These are phyloP conservation scores for Scedosporium apiospermum DNA, from an alignment of 2,329 filamentous ascomycete genomes.

Conservation along the genomic window DNA sequence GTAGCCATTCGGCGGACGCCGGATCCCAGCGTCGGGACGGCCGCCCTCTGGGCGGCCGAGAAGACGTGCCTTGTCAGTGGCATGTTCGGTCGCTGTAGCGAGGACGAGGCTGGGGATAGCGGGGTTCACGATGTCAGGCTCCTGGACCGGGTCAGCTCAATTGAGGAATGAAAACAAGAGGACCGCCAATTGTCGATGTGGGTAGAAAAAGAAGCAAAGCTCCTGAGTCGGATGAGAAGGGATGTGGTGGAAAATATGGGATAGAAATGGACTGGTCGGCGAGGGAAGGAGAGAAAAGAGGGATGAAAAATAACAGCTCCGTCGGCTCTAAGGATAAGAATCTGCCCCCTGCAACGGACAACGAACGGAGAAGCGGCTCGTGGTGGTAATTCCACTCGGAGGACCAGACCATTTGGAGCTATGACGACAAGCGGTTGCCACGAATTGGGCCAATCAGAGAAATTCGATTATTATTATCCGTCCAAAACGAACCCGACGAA, in stretches of 20 bases:
- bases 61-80: constrained; percentile 65
- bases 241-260: constrained; percentile 5
- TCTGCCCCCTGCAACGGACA: neutral
- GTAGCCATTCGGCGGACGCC: constrained; percentile 70
- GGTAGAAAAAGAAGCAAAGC: constrained; percentile 4
- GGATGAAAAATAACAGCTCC: constrained; percentile 4
- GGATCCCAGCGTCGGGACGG: constrained; percentile 44
- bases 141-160: neutral
- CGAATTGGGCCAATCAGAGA: constrained; percentile 2
- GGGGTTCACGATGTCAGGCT: neutral
- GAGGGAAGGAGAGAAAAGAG: constrained; percentile 1
- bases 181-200: constrained; percentile 5
- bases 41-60: constrained; percentile 58
- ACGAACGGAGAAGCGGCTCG: constrained; percentile 5
- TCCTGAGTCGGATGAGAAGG: neutral
- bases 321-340: constrained; percentile 5
- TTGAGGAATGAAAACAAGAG: neutral
- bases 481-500: neutral
- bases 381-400: neutral
- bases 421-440: constrained; percentile 6
- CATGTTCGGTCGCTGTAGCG: constrained; percentile 5
- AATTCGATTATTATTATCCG: constrained; percentile 5
- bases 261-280: neutral
- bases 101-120: neutral
- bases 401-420: neutral